Evolutionary conservation across 768 basidiomycete species (phyloP).

Genomic region (Cytidiella melzeri): DNA sequence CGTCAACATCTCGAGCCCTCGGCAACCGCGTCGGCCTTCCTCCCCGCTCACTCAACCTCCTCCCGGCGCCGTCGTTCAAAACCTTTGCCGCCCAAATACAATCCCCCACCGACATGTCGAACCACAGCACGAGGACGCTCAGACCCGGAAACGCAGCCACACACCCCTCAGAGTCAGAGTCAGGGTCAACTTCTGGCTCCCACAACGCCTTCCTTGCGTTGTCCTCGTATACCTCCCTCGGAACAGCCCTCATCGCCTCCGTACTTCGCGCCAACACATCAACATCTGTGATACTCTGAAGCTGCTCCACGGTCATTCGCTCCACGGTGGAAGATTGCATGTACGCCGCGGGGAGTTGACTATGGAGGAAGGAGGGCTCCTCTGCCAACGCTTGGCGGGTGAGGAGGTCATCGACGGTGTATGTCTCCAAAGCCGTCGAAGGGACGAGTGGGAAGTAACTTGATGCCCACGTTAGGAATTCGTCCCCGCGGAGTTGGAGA

Average conservation of each 20-base stretch:
- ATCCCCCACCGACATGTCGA: conserved; percentile 1
- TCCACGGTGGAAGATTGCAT: too few species aligned
- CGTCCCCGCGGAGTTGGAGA: neutral
- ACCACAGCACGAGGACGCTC: conserved; percentile 5
- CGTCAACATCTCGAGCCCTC: neutral
- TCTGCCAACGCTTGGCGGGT: neutral
- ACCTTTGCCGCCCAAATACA: conserved; percentile 4
- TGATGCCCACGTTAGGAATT: conserved; percentile 8
- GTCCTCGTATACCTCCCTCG: neutral
- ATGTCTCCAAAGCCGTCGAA: neutral
- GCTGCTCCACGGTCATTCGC: neutral
- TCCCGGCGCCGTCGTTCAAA: neutral
- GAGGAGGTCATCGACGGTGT: conserved; percentile 1
- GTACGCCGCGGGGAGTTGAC: neutral
- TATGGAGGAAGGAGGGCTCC: neutral
- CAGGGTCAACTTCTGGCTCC: neutral
- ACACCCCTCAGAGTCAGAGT: neutral
- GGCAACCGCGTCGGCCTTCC: neutral
- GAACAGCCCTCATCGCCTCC: neutral
- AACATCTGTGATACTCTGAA: neutral
- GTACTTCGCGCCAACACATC: neutral
- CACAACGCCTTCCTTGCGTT: neutral
- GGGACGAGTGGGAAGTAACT: conserved; percentile 7
- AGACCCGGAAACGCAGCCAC: neutral
- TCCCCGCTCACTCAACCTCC: too few species aligned